Base-by-base conservation (phyloP, 2,329 filamentous ascomycete genomes). In the Colletotrichum liaoningense region DNA sequence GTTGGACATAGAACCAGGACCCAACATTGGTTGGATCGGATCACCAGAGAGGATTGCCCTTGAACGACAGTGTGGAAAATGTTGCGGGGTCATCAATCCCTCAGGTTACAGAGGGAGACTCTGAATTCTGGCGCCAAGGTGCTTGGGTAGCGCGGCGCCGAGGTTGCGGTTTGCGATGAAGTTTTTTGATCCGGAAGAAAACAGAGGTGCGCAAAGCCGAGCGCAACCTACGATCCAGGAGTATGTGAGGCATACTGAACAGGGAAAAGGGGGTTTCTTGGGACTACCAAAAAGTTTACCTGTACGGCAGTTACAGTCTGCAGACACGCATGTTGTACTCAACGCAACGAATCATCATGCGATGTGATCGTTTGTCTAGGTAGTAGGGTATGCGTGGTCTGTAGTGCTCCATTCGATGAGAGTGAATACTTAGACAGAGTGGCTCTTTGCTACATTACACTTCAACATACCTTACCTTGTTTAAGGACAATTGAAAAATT, bases 51-150 rank as follows among this genome's bases (percentile, higher is more conserved):
- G 59, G 60, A 69, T 46, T 55, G 55, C 68, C 63, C 63, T 33
- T 62, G 68, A 71, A 56, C 68, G 63, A 67, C 68, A 67, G 26
- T 35, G 63, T 62, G 56, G 26, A 62, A 8, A 67, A 62, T 67
- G 68, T 70, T 71, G 68, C 63, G 63, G 68, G 69, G 33, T 38
- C 28, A 26, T 28, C 24, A 19, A 28, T 46, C 19, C 38, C 22
- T 68, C 24, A 19, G 26, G n/a, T 26, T 5, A 30, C 57, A 19
- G 42, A 26, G 56, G 46, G 28, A 54, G 62, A 26, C 28, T 30
- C 22, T 35, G n/a, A 38, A 64, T 8, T 35, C 30, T 38, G 30
- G 62, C 46, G 62, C n/a, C n/a, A 33, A 55, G 22, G 54, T 24
- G 33, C 60, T 46, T 14, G 14, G 30, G 22, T 12, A 63, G 60